These are phyloP conservation scores for Physaria fendleri DNA, from an alignment of 345 rosid genomes.

Conservation along the genomic window DNA sequence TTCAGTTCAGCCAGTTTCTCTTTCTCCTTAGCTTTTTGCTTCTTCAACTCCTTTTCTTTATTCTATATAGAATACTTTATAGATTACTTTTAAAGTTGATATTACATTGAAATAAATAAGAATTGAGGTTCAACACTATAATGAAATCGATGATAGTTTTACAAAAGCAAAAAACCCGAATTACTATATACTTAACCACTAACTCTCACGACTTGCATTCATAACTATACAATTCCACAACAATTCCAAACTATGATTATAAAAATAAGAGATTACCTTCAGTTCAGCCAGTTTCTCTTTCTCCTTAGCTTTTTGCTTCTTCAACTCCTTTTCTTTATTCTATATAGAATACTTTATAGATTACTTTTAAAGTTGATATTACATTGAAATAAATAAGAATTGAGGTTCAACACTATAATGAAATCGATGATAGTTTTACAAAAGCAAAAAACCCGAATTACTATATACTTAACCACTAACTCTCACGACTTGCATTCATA, in stretches of 20 bases:
- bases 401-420: neutral
- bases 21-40: conserved; percentile 73
- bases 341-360: conserved; percentile 2
- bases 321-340: conserved; percentile 78
- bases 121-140: neutral
- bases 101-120: neutral
- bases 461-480: neutral
- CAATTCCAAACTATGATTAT: neutral
- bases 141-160: neutral
- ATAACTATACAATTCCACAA: neutral
- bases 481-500: neutral
- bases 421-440: neutral
- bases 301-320: conserved; percentile 74
- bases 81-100: neutral
- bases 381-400: neutral
- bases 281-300: conserved; percentile 60
- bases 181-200: neutral
- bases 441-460: neutral
- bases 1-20: conserved; percentile 55
- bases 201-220: neutral
- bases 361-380: neutral
- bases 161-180: neutral
- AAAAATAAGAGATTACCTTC: conserved; percentile 39
- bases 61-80: conserved; percentile 33
- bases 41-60: conserved; percentile 75